Evolutionary conservation across 768 basidiomycete species (phyloP).

Genomic region (Suillus subaureus): DNA sequence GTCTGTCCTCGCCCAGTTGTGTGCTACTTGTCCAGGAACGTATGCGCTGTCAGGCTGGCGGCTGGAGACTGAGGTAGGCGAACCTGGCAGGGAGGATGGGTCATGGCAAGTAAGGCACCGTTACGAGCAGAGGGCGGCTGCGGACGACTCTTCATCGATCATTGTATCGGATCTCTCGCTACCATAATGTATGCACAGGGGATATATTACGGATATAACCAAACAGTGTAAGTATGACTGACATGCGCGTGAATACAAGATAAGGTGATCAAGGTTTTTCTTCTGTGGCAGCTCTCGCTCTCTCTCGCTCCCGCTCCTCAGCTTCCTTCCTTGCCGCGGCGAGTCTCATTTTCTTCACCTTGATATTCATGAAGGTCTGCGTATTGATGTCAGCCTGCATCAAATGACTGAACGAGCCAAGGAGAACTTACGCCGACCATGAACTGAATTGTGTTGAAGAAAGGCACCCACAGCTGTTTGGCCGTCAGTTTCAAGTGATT

Average conservation of each 20-base stretch:
- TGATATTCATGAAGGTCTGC: constrained; percentile 75
- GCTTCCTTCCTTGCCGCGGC: constrained; percentile 55
- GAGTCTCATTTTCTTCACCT: constrained; percentile 63
- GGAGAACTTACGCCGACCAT: constrained; percentile 61
- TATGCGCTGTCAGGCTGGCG: constrained; percentile 71
- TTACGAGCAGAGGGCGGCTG: constrained; percentile 41
- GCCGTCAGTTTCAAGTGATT: constrained; percentile 10
- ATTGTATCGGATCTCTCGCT: constrained; percentile 30
- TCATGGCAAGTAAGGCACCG: constrained; percentile 40
- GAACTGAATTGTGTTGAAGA: constrained; percentile 82
- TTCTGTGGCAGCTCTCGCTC: constrained; percentile 22
- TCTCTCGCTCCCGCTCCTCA: constrained; percentile 37
- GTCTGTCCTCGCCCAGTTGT: constrained; percentile 53
- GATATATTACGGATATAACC: constrained; percentile 18
- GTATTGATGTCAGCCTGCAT: constrained; percentile 3
- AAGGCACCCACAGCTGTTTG: constrained; percentile 79
- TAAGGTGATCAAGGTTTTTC: constrained; percentile 15
- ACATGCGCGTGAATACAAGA: constrained; percentile 8
- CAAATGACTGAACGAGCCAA: constrained; percentile 7
- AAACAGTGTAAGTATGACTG: constrained; percentile 2
- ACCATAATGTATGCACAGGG: constrained; percentile 7
- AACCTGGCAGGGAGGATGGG: constrained; percentile 24
- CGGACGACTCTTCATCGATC: constrained; percentile 33
- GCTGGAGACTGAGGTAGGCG: constrained; percentile 65
- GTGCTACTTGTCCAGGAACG: constrained; percentile 62